These are phyloP conservation scores for Quercus bicolor DNA, from an alignment of 306 rosid species.

Conservation along the genomic window DNA sequence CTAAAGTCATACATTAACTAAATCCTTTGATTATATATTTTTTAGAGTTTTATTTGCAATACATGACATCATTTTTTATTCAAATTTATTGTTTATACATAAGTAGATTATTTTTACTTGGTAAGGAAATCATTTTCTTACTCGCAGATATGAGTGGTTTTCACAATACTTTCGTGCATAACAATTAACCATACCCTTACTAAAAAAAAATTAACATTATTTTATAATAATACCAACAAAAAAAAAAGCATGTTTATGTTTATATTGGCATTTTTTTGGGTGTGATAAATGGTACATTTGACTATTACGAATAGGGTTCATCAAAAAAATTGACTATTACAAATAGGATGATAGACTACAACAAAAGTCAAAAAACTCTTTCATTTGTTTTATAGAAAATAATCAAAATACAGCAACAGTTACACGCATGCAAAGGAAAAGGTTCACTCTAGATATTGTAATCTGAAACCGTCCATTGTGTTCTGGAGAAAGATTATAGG, in stretches of 20 bases:
- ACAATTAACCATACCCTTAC: too few species aligned
- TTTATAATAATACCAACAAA: too few species aligned
- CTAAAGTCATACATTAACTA: accelerated
- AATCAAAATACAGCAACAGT: too few species aligned
- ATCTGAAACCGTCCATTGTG: not conserved
- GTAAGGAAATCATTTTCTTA: too few species aligned
- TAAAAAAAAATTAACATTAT: not conserved
- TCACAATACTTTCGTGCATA: not conserved
- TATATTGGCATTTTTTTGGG: not conserved
- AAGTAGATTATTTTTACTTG: too few species aligned
- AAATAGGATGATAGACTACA: not conserved
- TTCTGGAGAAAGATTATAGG: too few species aligned
- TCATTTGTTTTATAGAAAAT: too few species aligned
- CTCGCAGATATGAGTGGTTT: too few species aligned
- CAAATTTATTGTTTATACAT: too few species aligned
- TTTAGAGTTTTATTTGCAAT: too few species aligned
- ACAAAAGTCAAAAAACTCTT: not conserved
- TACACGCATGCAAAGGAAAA: not conserved
- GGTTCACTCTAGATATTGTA: too few species aligned
- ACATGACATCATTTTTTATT: too few species aligned
- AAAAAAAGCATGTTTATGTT: not conserved
- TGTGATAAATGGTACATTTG: not conserved
- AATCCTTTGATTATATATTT: not conserved
- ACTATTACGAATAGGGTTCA: not conserved
- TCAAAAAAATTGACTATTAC: not conserved